These are phyloP conservation scores for Emergomyces pasteurianus DNA, from an alignment of 2,329 filamentous ascomycete genomes.

Conservation along the genomic window DNA sequence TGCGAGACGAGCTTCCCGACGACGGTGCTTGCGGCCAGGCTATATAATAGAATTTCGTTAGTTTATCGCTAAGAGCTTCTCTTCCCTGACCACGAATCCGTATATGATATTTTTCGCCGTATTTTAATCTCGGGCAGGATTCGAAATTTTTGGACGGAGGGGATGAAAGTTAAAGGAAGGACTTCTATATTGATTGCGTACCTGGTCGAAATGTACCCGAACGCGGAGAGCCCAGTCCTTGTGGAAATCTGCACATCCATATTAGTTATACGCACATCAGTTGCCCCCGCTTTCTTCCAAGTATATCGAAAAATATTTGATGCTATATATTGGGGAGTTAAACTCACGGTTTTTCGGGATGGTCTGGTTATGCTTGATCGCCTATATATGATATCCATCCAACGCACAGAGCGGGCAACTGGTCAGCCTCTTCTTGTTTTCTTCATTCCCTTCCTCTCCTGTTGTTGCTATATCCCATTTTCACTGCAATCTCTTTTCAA, in stretches of 20 bases:
- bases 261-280: no score
- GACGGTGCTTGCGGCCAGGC: slow-evolving; percentile 92
- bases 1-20: slow-evolving; percentile 78
- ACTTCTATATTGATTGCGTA: slow-evolving; percentile 38
- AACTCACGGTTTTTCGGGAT: slow-evolving; percentile 85
- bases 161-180: no score
- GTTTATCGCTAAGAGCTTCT: no score
- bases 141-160: background rate
- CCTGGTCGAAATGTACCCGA: slow-evolving; percentile 99
- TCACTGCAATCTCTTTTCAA: background rate
- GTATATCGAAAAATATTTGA: background rate
- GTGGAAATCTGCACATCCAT: slow-evolving; percentile 65
- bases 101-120: no score
- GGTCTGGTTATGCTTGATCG: slow-evolving; percentile 99
- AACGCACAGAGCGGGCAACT: slow-evolving; percentile 8
- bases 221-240: slow-evolving; percentile 99
- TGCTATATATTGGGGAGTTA: no score
- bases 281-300: background rate
- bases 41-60: slow-evolving; percentile 41
- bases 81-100: no score
- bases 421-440: slow-evolving; percentile 11
- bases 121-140: no score
- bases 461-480: no score
- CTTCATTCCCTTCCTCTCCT: background rate
- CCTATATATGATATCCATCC: slow-evolving; percentile 38